Conservation (phyloP, 805 yeast genomes). For the Priceomyces melissophilus region DNA sequence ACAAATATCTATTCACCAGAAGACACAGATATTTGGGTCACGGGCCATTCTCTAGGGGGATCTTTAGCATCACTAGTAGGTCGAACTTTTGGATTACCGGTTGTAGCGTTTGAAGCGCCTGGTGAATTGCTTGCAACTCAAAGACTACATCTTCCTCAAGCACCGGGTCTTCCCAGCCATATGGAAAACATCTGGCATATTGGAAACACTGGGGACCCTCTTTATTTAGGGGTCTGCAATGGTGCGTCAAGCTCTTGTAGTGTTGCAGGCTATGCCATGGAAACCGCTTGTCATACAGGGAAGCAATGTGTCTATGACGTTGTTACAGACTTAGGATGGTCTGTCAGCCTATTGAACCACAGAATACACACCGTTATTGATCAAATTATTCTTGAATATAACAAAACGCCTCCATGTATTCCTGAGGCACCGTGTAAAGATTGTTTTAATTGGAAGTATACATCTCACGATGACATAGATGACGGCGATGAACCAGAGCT, state of each 20-base stretch:
- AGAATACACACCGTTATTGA: slow-evolving; percentile 89
- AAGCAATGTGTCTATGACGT: slow-evolving; percentile 84
- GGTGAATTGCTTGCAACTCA: slow-evolving; percentile 83
- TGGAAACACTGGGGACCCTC: slow-evolving; percentile 97
- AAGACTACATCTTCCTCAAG: slow-evolving; percentile 84
- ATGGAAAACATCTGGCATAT: slow-evolving; percentile 89
- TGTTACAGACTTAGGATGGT: slow-evolving; percentile 88
- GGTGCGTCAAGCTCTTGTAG: slow-evolving; percentile 90
- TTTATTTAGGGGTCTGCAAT: slow-evolving; percentile 92
- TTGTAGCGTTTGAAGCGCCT: slow-evolving; percentile 88
- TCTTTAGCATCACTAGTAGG: slow-evolving; percentile 78
- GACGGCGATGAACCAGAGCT: slow-evolving; percentile 31
- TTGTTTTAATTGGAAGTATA: slow-evolving; percentile 85
- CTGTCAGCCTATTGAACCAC: slow-evolving; percentile 81
- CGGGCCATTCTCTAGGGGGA: slow-evolving; percentile 96
- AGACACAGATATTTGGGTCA: slow-evolving; percentile 73
- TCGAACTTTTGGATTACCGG: slow-evolving; percentile 86
- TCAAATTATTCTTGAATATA: slow-evolving; percentile 66
- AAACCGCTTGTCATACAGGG: slow-evolving; percentile 91
- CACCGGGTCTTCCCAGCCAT: slow-evolving; percentile 81
- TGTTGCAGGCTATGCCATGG: slow-evolving; percentile 95
- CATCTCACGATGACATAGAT: slow-evolving; percentile 45
- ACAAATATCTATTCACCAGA: slow-evolving; percentile 58
- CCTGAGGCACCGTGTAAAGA: slow-evolving; percentile 83
- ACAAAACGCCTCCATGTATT: slow-evolving; percentile 70